Conservation (phyloP, 2,329 filamentous ascomycete genomes). For the Penicillium glabrum region DNA sequence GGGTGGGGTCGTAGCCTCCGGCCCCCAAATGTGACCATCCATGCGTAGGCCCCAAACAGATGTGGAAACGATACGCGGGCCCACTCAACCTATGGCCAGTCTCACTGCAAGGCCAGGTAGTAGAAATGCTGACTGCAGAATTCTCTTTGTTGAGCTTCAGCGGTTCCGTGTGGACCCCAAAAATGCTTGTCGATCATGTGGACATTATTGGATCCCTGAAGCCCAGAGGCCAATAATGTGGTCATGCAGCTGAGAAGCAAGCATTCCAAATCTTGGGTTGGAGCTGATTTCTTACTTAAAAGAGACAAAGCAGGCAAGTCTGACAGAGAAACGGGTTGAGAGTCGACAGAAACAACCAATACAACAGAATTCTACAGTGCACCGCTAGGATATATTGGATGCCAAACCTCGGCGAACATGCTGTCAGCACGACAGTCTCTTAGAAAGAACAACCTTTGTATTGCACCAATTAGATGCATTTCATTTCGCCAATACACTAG, state of each 20-base stretch:
- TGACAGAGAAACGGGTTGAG: not conserved
- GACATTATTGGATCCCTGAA: not conserved
- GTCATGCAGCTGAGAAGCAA: not conserved
- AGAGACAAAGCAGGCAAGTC: not conserved
- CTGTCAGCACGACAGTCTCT: too few relatives aligned
- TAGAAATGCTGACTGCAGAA: not conserved
- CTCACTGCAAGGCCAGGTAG: not conserved
- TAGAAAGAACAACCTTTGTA: too few relatives aligned
- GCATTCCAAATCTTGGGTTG: not conserved
- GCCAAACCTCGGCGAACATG: too few relatives aligned
- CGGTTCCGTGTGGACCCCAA: not conserved
- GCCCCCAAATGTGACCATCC: not conserved
- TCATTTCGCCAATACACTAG: too few relatives aligned
- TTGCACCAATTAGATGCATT: too few relatives aligned
- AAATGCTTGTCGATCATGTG: not conserved
- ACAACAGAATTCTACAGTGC: not conserved
- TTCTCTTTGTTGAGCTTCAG: not conserved
- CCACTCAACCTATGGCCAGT: not conserved
- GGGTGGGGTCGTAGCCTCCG: not conserved
- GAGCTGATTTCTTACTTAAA: not conserved
- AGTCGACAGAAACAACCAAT: not conserved
- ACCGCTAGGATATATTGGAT: too few relatives aligned
- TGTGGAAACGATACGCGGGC: not conserved
- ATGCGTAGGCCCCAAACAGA: not conserved
- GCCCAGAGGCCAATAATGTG: too few relatives aligned